Base-by-base conservation (phyloP, 352 stramenopile genomes). In the Phytophthora tubulina region DNA sequence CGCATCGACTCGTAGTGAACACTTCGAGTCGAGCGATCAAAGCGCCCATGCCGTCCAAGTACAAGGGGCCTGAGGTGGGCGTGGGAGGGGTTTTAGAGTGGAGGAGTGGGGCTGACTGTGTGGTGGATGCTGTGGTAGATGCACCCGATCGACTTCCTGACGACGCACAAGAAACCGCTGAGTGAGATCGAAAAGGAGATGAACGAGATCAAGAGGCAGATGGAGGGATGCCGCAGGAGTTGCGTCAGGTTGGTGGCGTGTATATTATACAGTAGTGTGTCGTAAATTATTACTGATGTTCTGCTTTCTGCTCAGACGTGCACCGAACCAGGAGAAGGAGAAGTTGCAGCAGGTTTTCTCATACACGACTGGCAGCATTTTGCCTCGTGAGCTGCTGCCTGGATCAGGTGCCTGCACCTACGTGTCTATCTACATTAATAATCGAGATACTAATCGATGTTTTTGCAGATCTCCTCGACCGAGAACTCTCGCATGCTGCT, bases 331-430 rank as follows among this genome's bases (percentile, higher is more conserved):
- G 36, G 86, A 95, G 48, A 95, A 95, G 59, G 86, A 95, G 55
- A 95, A 93, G 62, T 78, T 95, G 11, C 88, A 95, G 62, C 86
- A 95, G 49, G 63, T 84, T 6, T 94, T 95, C 44, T 87, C 86
- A 27, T 95, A 90, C 71, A 81, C 81, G 1, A 72, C 70, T 3
- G 88, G 88, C 5, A 85, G 62, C 0, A 95, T 95, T 61, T 66
- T 95, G n/a, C 88, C 88, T 5, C 72, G 76, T 0, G 81, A 94
- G 35, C 67, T 95, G 6, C 67, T 95, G 3, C 88, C 88, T n/a
- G 86, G 86, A 74, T 73, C 88, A 31, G 82, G 87, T 93, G 57
- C 32, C 51, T 64, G 41, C 53, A 30, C 10, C 38, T 6, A 17
- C 15, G 59, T 33, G 2, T 35, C 15, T 30, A 35, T 36, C 45